Evolutionary conservation across 495 filamentous ascomycete species (phyloP).

Genomic region (Talaromyces borbonicus): DNA sequence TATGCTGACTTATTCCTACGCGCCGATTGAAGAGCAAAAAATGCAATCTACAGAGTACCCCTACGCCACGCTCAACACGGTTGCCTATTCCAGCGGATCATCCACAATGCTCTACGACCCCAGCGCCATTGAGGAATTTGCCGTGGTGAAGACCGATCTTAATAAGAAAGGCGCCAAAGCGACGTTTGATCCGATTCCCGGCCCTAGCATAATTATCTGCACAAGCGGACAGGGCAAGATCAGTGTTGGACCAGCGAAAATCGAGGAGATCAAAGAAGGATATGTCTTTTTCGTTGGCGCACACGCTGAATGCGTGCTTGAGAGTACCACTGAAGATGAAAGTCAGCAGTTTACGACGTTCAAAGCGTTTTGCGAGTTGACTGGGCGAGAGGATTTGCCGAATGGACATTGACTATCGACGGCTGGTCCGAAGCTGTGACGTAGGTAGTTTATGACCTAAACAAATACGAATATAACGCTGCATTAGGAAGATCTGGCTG

Average conservation of each 20-base stretch:
- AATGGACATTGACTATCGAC: conserved; percentile 28
- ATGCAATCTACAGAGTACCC: conserved; percentile 77
- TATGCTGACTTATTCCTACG: conserved; percentile 92
- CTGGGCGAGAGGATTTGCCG: conserved; percentile 40
- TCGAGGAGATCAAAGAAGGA: conserved; percentile 64
- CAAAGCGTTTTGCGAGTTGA: conserved; percentile 90
- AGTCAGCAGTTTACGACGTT: conserved; percentile 68
- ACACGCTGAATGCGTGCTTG: conserved; percentile 71
- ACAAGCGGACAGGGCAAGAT: conserved; percentile 74
- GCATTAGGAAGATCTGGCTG: too few relatives aligned
- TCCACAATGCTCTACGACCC: conserved; percentile 73
- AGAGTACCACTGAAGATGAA: conserved; percentile 48
- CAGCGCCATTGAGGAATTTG: conserved; percentile 85
- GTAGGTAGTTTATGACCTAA: too few relatives aligned
- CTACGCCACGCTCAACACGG: conserved; percentile 65
- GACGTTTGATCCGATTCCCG: conserved; percentile 75
- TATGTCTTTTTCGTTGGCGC: conserved; percentile 92
- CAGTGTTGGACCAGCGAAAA: conserved; percentile 63
- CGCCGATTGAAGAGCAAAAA: conserved; percentile 89
- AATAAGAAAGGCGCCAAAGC: conserved; percentile 63
- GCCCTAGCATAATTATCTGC: conserved; percentile 88
- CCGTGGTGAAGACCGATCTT: conserved; percentile 73
- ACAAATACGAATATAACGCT: too few relatives aligned
- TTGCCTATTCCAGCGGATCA: conserved; percentile 67
- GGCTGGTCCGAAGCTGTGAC: neutral